Percentiles rank a stretch among this genome's conserved stretches.
Evolutionary conservation across 73 alveolate genomes (phyloP).

Genomic region (Paramecium biaurelia): DNA sequence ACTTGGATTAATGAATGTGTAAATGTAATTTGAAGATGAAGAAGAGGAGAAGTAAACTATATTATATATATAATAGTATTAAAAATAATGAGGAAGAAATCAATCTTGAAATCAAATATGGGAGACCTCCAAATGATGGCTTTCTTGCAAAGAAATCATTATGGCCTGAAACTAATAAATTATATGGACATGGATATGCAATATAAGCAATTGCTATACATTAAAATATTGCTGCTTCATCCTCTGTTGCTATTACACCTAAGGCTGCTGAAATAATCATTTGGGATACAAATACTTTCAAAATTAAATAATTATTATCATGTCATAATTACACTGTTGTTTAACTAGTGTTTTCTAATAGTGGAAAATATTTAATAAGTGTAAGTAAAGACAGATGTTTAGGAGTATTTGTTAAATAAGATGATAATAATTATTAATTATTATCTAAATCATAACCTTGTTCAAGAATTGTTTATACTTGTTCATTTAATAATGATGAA

Average conservation of each 20-base stretch:
- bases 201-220: slow-evolving; percentile 81
- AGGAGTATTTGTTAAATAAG: slow-evolving; percentile 69
- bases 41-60: slow-evolving; percentile 54
- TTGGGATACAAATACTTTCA: slow-evolving; percentile 84
- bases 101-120: slow-evolving; percentile 65
- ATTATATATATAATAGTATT: slow-evolving; percentile 77
- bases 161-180: slow-evolving; percentile 97
- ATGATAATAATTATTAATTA: slow-evolving; percentile 64
- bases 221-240: slow-evolving; percentile 91
- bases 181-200: slow-evolving; percentile 98
- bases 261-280: slow-evolving; percentile 91
- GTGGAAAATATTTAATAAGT: slow-evolving; percentile 85
- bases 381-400: slow-evolving; percentile 92
- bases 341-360: slow-evolving; percentile 89
- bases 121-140: slow-evolving; percentile 93
- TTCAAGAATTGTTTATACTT: slow-evolving; percentile 87
- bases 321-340: slow-evolving; percentile 91
- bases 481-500: slow-evolving; percentile 94
- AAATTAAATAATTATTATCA: slow-evolving; percentile 75
- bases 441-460: slow-evolving; percentile 88
- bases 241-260: slow-evolving; percentile 89
- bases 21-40: slow-evolving; percentile 66
- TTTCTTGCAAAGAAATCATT: slow-evolving; percentile 85
- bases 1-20: slow-evolving; percentile 88
- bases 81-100: slow-evolving; percentile 76